Percentiles rank a stretch among this genome's conserved stretches.
phyloP scores from a whole-genome alignment of 768 basidiomycete genomes.

The Gelatoporia subvermispora region DNA sequence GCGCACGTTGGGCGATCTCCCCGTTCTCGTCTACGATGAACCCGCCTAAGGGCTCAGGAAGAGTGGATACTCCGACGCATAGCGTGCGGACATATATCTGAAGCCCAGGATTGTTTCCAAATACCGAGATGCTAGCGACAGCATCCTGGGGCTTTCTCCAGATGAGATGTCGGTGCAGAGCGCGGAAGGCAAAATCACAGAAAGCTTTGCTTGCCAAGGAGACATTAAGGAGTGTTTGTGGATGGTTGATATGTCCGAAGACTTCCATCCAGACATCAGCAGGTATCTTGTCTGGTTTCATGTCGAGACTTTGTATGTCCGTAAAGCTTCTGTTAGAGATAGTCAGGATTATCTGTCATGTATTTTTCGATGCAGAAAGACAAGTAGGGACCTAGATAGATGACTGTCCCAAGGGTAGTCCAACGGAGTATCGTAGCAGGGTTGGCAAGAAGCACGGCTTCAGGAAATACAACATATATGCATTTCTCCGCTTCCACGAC shows the following conservation, averaged over 20 bases:
- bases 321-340: too few species aligned
- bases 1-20: background rate
- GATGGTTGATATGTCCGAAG: conserved; percentile 29
- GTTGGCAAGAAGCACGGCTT: too few species aligned
- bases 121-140: conserved; percentile 18
- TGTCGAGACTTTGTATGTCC: too few species aligned
- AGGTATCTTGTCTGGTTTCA: conserved; percentile 22
- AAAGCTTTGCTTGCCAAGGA: conserved; percentile 28
- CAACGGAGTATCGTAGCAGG: too few species aligned
- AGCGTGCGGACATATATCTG: conserved; percentile 13
- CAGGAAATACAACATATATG: too few species aligned
- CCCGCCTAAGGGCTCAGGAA: conserved; percentile 3
- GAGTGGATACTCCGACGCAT: conserved; percentile 14
- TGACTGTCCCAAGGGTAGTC: too few species aligned
- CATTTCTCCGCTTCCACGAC: too few species aligned
- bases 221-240: conserved; percentile 27
- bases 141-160: conserved; percentile 29
- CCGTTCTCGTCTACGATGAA: conserved; percentile 9
- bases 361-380: too few species aligned
- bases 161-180: conserved; percentile 30
- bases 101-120: conserved; percentile 12
- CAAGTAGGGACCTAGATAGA: too few species aligned
- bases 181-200: conserved; percentile 22
- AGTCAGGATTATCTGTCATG: too few species aligned
- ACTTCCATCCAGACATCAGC: conserved; percentile 36